Base-by-base conservation (phyloP, 1,284 basidiomycete species). In the Hypsizygus ulmarius region DNA sequence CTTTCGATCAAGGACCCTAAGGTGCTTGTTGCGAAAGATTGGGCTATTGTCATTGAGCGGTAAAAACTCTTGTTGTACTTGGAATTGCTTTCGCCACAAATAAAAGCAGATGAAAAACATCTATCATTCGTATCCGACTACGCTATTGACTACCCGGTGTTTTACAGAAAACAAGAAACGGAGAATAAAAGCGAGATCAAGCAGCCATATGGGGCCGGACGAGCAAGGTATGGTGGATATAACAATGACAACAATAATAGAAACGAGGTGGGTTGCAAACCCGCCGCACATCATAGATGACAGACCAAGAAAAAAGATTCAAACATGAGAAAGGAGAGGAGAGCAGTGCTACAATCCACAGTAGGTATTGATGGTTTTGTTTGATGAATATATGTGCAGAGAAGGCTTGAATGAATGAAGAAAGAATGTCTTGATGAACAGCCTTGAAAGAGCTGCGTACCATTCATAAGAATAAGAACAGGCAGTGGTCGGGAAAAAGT, bases 1-100 rank as follows among this genome's bases (percentile, higher is more conserved):
- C 68, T 94, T 49, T 71, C 73, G 6, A 79, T 94, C 65, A 93
- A 91, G 72, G 87, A 93, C 64, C 92, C 91, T 1, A 80, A 72
- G 44, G 77, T 86, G n/a, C 63, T 64, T 43, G 71, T 93, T 40
- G 69, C 75, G 29, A 68, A 73, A 19, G 85, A 90, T 60, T 95
- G 92, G 92, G 73, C 74, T 45, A 78, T 94, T 52, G 64, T 74
- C 12, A 62, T 77, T 47, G 53, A 61, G 37, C 59, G 54, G 51
- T 62, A 62, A 54, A 12, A 12, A 40, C 38, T 21, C 21, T 27
- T 16, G 12, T 19, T 32, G 11, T 14, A 21, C 12, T n/a, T 15
- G 30, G 16, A 16, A 3, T 9, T 12, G 5, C 19, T 32, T 16
- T 5, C 25, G 7, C 15, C 18, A 34, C 11, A 39, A 16, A 14